A percentile compares a stretch with the other conserved stretches of the same genome.
These are phyloP conservation scores for Malassezia brasiliensis DNA, from an alignment of 1,284 basidiomycete genomes.

Conservation along the genomic window DNA sequence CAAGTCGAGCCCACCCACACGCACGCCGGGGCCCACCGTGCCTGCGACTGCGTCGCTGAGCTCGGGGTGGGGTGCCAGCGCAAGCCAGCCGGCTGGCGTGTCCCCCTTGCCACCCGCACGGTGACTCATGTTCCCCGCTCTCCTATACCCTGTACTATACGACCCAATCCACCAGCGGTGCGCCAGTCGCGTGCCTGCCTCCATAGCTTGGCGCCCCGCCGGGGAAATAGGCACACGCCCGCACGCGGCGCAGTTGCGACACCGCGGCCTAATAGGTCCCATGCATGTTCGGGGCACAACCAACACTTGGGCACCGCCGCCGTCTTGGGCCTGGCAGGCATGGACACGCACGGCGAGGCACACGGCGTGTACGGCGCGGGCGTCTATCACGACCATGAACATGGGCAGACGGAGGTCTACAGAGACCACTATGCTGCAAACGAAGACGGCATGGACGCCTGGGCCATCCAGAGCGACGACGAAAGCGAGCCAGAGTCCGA, in stretches of 20 bases:
- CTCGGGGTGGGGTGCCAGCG: no score
- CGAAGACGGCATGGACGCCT: background rate
- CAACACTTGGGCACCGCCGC: slow-evolving; percentile 8
- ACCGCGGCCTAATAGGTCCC: slow-evolving; percentile 5
- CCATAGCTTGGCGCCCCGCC: no score
- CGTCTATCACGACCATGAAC: background rate
- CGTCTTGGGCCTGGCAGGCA: background rate
- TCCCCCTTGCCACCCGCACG: no score
- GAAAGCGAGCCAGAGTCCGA: slow-evolving; percentile 1
- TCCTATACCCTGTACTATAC: no score
- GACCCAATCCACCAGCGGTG: no score
- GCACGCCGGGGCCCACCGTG: background rate
- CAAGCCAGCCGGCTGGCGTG: no score
- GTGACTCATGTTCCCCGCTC: no score
- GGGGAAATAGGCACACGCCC: no score
- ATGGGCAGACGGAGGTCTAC: background rate
- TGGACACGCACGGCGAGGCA: background rate
- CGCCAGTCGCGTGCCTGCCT: no score
- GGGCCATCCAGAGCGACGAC: slow-evolving; percentile 9
- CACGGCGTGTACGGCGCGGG: background rate
- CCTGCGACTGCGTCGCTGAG: no score
- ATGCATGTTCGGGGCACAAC: slow-evolving; percentile 3
- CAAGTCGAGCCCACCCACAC: background rate
- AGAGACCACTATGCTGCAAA: background rate
- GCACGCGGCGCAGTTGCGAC: no score